Base-by-base conservation (phyloP, 768 basidiomycete genomes). In the Kwoniella bestiolae region DNA sequence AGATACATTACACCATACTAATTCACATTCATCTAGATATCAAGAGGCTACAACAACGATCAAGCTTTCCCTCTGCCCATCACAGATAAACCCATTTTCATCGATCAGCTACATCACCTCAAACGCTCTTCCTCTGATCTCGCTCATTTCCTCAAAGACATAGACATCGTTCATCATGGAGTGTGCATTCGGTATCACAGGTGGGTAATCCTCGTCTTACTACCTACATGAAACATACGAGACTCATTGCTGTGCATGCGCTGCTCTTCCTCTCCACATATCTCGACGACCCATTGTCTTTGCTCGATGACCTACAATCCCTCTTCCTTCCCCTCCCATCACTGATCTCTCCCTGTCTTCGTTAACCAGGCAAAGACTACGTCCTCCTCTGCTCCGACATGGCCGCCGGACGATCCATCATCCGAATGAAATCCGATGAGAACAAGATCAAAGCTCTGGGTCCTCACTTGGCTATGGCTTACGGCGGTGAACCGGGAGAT, bases 351-450 rank as follows among this genome's bases (percentile, higher is more conserved):
- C n/a, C n/a, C n/a, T n/a, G n/a, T n/a, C n/a, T n/a, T n/a, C 12
- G 12, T 18, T 41, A 41, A 14, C 16, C 58, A 44, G 94, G 94
- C 55, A 95, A 96, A 80, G 94, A 89, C 75, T 99, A 92, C 82
- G 90, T 92, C 61, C 86, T 99, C 68, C 83, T 99, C 73, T 93
- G 94, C 2, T 88, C 94, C 9, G 95, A 98, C 82, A 92, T 90
- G 7, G 91, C 89, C 14, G 88, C 93, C 7, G 88, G 90, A 3
- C 86, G 92, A 72, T 96, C 93, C 32, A 92, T 99, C 82, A 89
- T 98, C 79, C 95, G 94, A 83, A 96, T 98, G 93, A 96, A 98
- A 84, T 80, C 85, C 38, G 93, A 96, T 82, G 91, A 92, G 83
- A 94, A 98, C 85, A 97, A 98, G 84, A 92, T 95, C 85, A 93